phyloP scores from a whole-genome alignment of 805 yeast species.

The Metschnikowia chrysomelidarum region DNA sequence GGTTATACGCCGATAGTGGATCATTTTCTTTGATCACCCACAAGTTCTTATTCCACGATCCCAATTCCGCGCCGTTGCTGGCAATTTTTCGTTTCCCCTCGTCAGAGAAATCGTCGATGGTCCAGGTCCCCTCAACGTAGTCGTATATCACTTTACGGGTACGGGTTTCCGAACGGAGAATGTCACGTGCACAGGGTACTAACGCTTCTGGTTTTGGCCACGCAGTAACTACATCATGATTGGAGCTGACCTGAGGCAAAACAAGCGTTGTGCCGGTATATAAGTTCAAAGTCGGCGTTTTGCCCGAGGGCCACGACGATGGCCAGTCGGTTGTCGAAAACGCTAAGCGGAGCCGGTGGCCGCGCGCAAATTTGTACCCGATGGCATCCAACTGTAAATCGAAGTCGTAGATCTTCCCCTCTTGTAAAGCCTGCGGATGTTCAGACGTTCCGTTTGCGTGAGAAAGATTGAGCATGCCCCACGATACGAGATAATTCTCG shows the following conservation, averaged over 20 bases:
- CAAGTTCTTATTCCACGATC: constrained; percentile 8
- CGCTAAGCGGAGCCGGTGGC: constrained; percentile 40
- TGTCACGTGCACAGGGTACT: constrained; percentile 5
- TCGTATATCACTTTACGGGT: constrained; percentile 4
- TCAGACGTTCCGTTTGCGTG: constrained; percentile 41
- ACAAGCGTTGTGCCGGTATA: constrained; percentile 1
- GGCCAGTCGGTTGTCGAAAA: constrained; percentile 50
- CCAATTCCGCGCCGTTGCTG: constrained; percentile 4
- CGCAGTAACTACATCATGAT: background rate
- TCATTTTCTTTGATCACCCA: constrained; percentile 6
- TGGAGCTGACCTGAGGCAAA: constrained; percentile 2
- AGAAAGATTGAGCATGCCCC: constrained; percentile 45
- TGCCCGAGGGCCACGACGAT: constrained; percentile 45
- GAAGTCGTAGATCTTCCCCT: constrained; percentile 33
- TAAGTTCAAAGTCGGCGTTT: constrained; percentile 14
- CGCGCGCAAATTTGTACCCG: constrained; percentile 34
- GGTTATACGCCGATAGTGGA: constrained; percentile 7
- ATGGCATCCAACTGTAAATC: constrained; percentile 38
- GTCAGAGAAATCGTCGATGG: constrained; percentile 8
- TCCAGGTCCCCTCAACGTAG: constrained; percentile 4
- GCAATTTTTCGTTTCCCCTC: constrained; percentile 2
- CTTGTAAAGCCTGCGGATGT: constrained; percentile 33
- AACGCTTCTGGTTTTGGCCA: constrained; percentile 6
- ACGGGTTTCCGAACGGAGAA: constrained; percentile 4
- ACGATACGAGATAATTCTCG: constrained; percentile 39